phyloP scores from a whole-genome alignment of 495 filamentous ascomycete genomes.

The Pyrenopolyporus hunteri region DNA sequence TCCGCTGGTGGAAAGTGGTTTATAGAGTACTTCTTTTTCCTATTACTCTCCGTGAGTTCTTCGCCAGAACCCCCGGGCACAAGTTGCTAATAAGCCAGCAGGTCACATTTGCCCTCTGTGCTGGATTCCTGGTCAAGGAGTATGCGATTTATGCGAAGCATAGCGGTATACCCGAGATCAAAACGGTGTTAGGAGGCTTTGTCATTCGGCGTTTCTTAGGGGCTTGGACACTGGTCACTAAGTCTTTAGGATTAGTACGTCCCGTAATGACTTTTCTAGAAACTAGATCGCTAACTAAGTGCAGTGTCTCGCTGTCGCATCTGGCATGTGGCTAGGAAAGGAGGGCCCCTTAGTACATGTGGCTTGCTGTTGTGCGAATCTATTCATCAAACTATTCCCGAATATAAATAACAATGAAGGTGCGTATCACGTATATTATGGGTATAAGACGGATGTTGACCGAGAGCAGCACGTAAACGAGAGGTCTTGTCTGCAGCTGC shows the following conservation, averaged over 20 bases:
- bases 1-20: conserved; percentile 74
- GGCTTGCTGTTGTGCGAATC: conserved; percentile 94
- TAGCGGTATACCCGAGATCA: conserved; percentile 97
- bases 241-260: conserved; percentile 86
- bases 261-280: not conserved
- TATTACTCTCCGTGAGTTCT: conserved; percentile 73
- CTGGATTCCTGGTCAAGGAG: conserved; percentile 77
- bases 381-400: conserved; percentile 90
- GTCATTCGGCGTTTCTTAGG: conserved; percentile 92
- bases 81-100: conserved; percentile 46
- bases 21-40: conserved; percentile 85
- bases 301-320: conserved; percentile 90
- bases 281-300: conserved; percentile 36
- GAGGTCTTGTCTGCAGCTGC: conserved; percentile 95
- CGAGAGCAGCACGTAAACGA: conserved; percentile 77
- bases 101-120: conserved; percentile 80
- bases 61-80: not conserved
- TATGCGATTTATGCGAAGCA: conserved; percentile 92
- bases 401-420: conserved; percentile 89
- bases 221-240: conserved; percentile 89
- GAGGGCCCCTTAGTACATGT: conserved; percentile 97
- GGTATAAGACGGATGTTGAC: conserved; percentile 17
- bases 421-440: conserved; percentile 40
- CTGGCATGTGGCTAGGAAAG: conserved; percentile 97
- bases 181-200: conserved; percentile 94